A percentile compares a stretch with the other conserved stretches of the same genome.
Conservation (phyloP, 129 eudicot genomes). For the Flaveria linearis region DNA sequence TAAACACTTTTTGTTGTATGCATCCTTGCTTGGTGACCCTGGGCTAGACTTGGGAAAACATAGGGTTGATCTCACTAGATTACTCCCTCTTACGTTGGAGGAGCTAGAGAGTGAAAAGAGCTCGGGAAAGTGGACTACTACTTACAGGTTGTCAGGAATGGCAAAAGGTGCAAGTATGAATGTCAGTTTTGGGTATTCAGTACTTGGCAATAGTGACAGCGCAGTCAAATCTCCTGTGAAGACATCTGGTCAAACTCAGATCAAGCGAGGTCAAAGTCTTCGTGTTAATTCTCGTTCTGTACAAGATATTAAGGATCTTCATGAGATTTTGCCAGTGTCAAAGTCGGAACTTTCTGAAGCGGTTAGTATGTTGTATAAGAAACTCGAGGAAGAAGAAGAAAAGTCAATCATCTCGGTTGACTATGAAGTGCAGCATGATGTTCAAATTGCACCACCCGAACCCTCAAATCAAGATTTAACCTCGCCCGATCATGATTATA, state of each 20-base stretch:
- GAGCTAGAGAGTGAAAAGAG: slow-evolving; percentile 87
- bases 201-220: slow-evolving; percentile 36
- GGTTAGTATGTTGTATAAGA: slow-evolving; percentile 52
- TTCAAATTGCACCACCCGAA: slow-evolving; percentile 34
- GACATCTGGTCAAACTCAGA: slow-evolving; percentile 34
- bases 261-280: slow-evolving; percentile 64
- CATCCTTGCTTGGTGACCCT: slow-evolving; percentile 51
- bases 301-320: slow-evolving; percentile 83
- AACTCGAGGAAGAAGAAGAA: slow-evolving; percentile 78
- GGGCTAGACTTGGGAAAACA: slow-evolving; percentile 91
- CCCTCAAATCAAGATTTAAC: slow-evolving; percentile 29
- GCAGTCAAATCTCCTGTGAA: slow-evolving; percentile 24
- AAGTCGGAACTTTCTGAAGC: slow-evolving; percentile 61
- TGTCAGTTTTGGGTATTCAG: slow-evolving; percentile 82
- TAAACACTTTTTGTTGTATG: slow-evolving; percentile 73
- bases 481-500: slow-evolving; percentile 33
- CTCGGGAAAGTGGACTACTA: slow-evolving; percentile 89
- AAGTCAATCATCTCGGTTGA: slow-evolving; percentile 42
- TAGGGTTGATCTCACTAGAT: slow-evolving; percentile 78
- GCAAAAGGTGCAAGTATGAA: slow-evolving; percentile 83
- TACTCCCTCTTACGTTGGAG: slow-evolving; percentile 87
- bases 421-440: slow-evolving; percentile 39
- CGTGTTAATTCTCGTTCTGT: slow-evolving; percentile 49
- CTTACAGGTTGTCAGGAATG: slow-evolving; percentile 66
- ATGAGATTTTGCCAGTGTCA: slow-evolving; percentile 71